Percentiles rank a stretch among this genome's conserved stretches.
Evolutionary conservation across 2,329 filamentous ascomycete species (phyloP).

Genomic region (Apiospora rasikravindrae): DNA sequence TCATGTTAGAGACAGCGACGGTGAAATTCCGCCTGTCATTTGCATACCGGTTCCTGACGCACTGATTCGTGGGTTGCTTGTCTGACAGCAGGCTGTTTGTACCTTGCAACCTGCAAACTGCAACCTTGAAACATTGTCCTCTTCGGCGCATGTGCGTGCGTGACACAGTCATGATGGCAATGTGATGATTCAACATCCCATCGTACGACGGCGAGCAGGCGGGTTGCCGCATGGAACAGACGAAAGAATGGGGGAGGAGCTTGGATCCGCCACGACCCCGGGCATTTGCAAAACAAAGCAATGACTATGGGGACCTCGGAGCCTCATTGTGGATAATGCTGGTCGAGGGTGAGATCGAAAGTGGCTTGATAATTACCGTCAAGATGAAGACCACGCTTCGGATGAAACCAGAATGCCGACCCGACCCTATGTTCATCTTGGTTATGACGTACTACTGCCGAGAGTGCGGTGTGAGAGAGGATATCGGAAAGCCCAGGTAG

Average conservation of each 20-base stretch:
- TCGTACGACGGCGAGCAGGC: neutral
- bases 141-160: neutral
- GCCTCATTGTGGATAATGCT: neutral
- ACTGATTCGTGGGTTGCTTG: neutral
- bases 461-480: neutral
- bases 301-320: neutral
- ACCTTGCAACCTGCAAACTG: neutral
- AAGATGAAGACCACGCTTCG: neutral
- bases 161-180: neutral
- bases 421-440: neutral
- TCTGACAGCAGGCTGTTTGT: neutral
- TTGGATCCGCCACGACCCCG: neutral
- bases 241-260: neutral
- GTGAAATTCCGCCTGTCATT: neutral
- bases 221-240: neutral
- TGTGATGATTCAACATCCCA: neutral
- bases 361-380: neutral
- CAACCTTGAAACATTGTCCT: neutral
- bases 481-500: neutral
- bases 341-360: neutral
- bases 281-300: neutral
- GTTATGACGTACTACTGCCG: neutral
- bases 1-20: neutral
- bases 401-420: neutral
- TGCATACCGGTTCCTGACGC: neutral